phyloP scores from a whole-genome alignment of 192 early-diverging fungal genomes.

The Backusella mclennaniae region DNA sequence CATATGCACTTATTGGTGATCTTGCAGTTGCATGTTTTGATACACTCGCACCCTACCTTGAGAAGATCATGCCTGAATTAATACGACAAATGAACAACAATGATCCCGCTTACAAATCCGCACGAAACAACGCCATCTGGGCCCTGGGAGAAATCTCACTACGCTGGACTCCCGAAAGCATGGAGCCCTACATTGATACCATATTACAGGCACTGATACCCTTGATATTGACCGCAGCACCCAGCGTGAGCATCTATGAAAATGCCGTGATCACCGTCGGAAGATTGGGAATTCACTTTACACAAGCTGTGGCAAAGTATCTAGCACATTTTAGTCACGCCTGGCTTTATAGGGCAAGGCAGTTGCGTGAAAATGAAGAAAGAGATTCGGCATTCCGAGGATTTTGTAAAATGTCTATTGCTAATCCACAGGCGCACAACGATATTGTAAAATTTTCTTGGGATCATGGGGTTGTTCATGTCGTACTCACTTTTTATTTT shows the following conservation, averaged over 20 bases:
- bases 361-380: constrained; percentile 88
- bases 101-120: constrained; percentile 24
- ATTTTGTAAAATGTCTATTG: constrained; percentile 84
- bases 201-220: constrained; percentile 79
- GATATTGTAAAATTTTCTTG: constrained; percentile 33
- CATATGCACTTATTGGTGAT: constrained; percentile 22
- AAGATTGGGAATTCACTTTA: constrained; percentile 82
- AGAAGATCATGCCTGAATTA: not conserved
- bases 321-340: constrained; percentile 75
- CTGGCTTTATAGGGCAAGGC: constrained; percentile 77
- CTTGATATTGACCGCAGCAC: constrained; percentile 62
- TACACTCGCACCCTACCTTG: not conserved
- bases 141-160: constrained; percentile 94
- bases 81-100: not conserved
- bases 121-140: constrained; percentile 98
- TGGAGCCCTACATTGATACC: constrained; percentile 70
- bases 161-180: constrained; percentile 70
- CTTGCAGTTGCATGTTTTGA: constrained; percentile 18
- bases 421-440: constrained; percentile 80
- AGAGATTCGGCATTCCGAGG: constrained; percentile 85
- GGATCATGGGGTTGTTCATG: not conserved
- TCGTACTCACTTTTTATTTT: not conserved
- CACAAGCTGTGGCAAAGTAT: constrained; percentile 76
- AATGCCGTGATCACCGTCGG: constrained; percentile 98
- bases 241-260: constrained; percentile 67